These are phyloP conservation scores for Mucor irregularis DNA, from an alignment of 371 early-diverging fungal genomes.

Conservation along the genomic window DNA sequence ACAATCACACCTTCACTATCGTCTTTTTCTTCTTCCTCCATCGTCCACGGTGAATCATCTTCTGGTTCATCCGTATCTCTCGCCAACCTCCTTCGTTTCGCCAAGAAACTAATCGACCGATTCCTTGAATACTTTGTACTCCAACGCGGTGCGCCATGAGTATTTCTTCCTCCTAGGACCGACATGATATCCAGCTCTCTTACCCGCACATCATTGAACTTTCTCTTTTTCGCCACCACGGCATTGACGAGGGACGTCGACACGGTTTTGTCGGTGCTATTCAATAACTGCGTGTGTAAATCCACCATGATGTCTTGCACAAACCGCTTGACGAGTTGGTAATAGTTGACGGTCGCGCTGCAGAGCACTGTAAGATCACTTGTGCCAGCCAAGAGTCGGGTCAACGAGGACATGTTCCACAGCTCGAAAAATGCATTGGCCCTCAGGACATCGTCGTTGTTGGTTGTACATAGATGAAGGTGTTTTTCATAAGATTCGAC, in stretches of 20 bases:
- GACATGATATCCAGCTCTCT: neutral
- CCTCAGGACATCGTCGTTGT: neutral
- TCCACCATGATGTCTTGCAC: constrained; percentile 7
- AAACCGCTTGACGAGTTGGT: constrained; percentile 6
- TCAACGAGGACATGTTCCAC: constrained; percentile 11
- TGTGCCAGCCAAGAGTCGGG: neutral
- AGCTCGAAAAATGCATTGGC: constrained; percentile 13
- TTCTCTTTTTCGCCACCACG: constrained; percentile 7
- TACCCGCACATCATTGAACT: constrained; percentile 3
- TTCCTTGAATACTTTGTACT: neutral
- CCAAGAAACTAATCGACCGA: constrained; percentile 5
- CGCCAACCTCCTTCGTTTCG: neutral
- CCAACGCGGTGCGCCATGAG: no score
- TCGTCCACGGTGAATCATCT: no score
- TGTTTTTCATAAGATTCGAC: constrained; percentile 11
- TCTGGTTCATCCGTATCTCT: neutral
- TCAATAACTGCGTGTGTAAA: constrained; percentile 11
- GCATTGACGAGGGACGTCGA: constrained; percentile 3
- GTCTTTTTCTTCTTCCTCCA: neutral
- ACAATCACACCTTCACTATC: neutral
- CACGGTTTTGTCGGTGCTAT: constrained; percentile 1
- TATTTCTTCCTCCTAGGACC: neutral
- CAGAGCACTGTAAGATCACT: constrained; percentile 14
- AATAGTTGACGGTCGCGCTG: constrained; percentile 9
- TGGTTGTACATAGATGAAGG: neutral